Percentiles rank a stretch among this genome's conserved stretches.
Evolutionary conservation across 768 basidiomycete genomes (phyloP).

Genomic region (Psilocybe cyanescens): DNA sequence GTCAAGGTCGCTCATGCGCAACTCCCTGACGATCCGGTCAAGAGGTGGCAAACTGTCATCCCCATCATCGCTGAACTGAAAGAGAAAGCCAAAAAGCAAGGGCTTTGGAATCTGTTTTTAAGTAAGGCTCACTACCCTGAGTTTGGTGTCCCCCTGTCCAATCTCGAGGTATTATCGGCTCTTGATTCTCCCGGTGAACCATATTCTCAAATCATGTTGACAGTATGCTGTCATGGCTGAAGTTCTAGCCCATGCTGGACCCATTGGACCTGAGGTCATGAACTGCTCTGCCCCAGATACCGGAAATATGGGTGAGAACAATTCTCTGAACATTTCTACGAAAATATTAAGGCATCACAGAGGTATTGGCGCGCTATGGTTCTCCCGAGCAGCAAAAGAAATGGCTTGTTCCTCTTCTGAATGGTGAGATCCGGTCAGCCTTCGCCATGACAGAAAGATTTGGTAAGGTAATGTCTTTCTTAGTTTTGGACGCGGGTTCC

Average conservation of each 20-base stretch:
- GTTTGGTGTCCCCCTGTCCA: slow-evolving; percentile 87
- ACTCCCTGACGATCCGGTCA: slow-evolving; percentile 71
- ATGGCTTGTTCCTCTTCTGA: slow-evolving; percentile 87
- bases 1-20: slow-evolving; percentile 78
- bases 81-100: slow-evolving; percentile 81
- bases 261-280: slow-evolving; percentile 81
- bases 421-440: slow-evolving; percentile 93
- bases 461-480: slow-evolving; percentile 43
- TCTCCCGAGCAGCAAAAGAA: slow-evolving; percentile 87
- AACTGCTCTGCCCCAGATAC: slow-evolving; percentile 98
- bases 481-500: slow-evolving; percentile 2
- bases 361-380: slow-evolving; percentile 97
- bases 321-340: not conserved
- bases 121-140: slow-evolving; percentile 93
- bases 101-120: slow-evolving; percentile 97
- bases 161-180: slow-evolving; percentile 72
- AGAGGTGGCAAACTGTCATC: slow-evolving; percentile 85
- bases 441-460: slow-evolving; percentile 98
- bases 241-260: slow-evolving; percentile 82
- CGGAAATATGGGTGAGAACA: slow-evolving; percentile 88
- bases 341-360: slow-evolving; percentile 41
- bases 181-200: not conserved
- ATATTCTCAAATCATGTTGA: not conserved
- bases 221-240: slow-evolving; percentile 99
- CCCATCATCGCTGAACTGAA: slow-evolving; percentile 86